Percentiles rank a stretch among this genome's conserved stretches.
phyloP scores from a whole-genome alignment of 345 rosid genomes.

The Mercurialis annua region DNA sequence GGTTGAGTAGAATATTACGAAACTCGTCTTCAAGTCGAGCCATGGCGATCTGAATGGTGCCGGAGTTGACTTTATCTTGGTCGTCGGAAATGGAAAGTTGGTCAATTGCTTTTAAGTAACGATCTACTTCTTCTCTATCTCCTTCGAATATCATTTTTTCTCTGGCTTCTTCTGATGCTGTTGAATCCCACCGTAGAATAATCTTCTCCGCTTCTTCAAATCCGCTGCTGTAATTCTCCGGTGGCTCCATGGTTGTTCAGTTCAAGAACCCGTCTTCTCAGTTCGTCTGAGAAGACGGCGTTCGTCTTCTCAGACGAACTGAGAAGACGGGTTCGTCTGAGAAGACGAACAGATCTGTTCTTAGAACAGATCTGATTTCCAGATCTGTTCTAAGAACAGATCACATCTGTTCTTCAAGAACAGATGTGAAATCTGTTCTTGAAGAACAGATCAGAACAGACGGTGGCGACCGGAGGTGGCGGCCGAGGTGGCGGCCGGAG shows the following conservation, averaged over 20 bases:
- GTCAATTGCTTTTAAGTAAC: slow-evolving; percentile 82
- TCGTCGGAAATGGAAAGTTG: slow-evolving; percentile 58
- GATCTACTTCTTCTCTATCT: slow-evolving; percentile 73
- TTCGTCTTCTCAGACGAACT: no score
- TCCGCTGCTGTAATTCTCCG: slow-evolving; percentile 30
- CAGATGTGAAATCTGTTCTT: no score
- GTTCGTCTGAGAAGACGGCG: no score
- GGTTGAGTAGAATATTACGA: slow-evolving; percentile 60
- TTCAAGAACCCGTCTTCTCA: no score
- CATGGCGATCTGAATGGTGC: slow-evolving; percentile 94
- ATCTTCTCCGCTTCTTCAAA: slow-evolving; percentile 65
- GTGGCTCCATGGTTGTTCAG: slow-evolving; percentile 55
- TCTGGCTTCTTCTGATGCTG: slow-evolving; percentile 78
- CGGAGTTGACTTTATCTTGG: slow-evolving; percentile 47
- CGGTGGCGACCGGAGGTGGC: no score
- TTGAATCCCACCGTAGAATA: slow-evolving; percentile 87
- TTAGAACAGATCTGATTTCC: no score
- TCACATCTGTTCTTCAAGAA: no score
- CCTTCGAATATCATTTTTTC: slow-evolving; percentile 81
- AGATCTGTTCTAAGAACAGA: no score
- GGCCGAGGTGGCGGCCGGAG: no score
- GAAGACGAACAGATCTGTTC: no score
- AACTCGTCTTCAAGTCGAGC: slow-evolving; percentile 97
- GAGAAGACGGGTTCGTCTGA: no score
- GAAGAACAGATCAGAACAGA: no score